Evolutionary conservation across 2,329 filamentous ascomycete species (phyloP).

Genomic region (Exophiala xenobiotica): DNA sequence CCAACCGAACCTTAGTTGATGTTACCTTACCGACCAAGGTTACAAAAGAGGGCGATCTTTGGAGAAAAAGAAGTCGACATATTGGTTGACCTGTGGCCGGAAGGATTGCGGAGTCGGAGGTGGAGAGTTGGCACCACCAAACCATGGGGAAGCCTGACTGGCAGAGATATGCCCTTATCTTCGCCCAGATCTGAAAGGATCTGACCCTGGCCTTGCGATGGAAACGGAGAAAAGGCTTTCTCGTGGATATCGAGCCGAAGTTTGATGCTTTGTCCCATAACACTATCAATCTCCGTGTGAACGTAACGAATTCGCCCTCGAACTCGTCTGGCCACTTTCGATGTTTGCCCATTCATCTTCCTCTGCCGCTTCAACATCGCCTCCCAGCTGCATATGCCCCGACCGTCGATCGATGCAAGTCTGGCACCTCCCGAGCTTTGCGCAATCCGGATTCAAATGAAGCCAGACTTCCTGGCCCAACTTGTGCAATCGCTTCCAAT

Average conservation of each 20-base stretch:
- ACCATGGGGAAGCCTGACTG: too few species aligned
- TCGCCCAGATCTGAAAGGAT: too few species aligned
- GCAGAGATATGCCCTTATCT: too few species aligned
- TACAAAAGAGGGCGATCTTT: background rate
- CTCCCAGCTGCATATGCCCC: background rate
- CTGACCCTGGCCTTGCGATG: too few species aligned
- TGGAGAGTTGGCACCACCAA: too few species aligned
- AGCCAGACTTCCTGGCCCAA: conserved; percentile 24
- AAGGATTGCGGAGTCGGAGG: background rate
- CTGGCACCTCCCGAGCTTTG: conserved; percentile 10
- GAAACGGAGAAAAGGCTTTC: too few species aligned
- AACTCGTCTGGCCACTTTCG: background rate
- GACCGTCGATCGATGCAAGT: conserved; percentile 9
- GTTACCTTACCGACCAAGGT: background rate
- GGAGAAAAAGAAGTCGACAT: background rate
- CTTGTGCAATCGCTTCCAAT: conserved; percentile 18
- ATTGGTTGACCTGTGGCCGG: background rate
- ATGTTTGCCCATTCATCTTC: background rate
- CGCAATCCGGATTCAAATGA: conserved; percentile 21
- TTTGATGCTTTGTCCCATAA: too few species aligned
- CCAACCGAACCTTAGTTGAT: background rate
- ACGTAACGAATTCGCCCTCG: too few species aligned
- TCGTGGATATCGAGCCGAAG: too few species aligned
- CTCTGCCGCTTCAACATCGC: background rate
- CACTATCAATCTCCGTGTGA: too few species aligned